phyloP scores from a whole-genome alignment of 1,284 basidiomycete genomes.

The Ustilago sp. region DNA sequence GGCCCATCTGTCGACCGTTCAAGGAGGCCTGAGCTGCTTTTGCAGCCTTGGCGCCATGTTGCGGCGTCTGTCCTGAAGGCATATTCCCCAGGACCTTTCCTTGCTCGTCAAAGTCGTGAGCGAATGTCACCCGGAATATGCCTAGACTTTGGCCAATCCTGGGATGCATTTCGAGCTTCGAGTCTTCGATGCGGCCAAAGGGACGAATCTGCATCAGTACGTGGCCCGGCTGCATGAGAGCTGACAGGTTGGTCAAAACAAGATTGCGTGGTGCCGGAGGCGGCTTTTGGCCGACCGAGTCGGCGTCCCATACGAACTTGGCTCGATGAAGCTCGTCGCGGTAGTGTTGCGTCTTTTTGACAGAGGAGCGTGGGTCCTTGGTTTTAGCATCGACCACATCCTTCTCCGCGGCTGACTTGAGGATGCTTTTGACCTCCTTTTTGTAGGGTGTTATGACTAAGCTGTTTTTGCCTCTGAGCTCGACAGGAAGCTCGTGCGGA shows the following conservation, averaged over 20 bases:
- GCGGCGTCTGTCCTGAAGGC: conserved; percentile 17
- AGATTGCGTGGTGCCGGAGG: conserved; percentile 76
- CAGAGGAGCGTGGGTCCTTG: conserved; percentile 16
- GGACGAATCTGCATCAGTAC: conserved; percentile 78
- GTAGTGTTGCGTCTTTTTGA: conserved; percentile 11
- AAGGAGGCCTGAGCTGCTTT: conserved; percentile 31
- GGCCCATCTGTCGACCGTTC: conserved; percentile 37
- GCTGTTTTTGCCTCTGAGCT: conserved; percentile 30
- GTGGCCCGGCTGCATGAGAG: conserved; percentile 77
- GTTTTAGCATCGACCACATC: conserved; percentile 13
- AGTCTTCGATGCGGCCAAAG: conserved; percentile 78
- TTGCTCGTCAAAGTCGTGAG: conserved; percentile 64
- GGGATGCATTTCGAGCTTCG: conserved; percentile 84
- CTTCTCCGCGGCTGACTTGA: conserved; percentile 27
- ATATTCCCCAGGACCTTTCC: conserved; percentile 22
- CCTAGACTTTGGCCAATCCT: conserved; percentile 85
- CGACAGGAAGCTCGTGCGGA: conserved; percentile 49
- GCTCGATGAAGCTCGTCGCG: conserved; percentile 20
- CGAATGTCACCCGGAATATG: conserved; percentile 81
- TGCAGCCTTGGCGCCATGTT: conserved; percentile 52
- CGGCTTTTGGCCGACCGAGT: conserved; percentile 81
- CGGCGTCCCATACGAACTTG: conserved; percentile 77
- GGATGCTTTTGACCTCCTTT: conserved; percentile 1
- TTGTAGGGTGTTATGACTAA: conserved; percentile 17
- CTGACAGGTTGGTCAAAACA: conserved; percentile 79